Evolutionary conservation across 495 filamentous ascomycete species (phyloP).

Genomic region (Neurospora africana): DNA sequence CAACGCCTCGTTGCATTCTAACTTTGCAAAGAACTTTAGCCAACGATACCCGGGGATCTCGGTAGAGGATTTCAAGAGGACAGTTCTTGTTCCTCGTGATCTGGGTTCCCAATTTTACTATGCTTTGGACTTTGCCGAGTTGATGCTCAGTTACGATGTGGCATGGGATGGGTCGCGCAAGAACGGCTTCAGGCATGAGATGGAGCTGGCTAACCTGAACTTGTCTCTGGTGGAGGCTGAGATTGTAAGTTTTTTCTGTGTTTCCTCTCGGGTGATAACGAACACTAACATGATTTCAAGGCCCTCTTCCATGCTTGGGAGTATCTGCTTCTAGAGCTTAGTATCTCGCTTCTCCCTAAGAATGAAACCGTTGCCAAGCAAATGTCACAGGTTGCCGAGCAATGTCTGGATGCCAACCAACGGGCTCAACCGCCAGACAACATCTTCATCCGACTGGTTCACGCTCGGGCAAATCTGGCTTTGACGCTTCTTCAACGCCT

Average conservation of each 20-base stretch:
- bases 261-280: not conserved
- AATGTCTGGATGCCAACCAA: conserved; percentile 63
- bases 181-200: conserved; percentile 67
- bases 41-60: conserved; percentile 59
- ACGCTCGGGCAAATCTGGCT: conserved; percentile 62
- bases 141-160: conserved; percentile 62
- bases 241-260: conserved; percentile 48
- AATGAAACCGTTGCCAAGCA: conserved; percentile 52
- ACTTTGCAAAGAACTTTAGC: conserved; percentile 76
- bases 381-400: conserved; percentile 53
- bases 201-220: conserved; percentile 79
- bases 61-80: conserved; percentile 66
- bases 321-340: conserved; percentile 75
- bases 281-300: conserved; percentile 34
- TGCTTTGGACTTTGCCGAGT: conserved; percentile 58
- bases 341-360: conserved; percentile 49
- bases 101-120: conserved; percentile 76
- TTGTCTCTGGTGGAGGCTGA: conserved; percentile 85
- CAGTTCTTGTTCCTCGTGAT: conserved; percentile 46
- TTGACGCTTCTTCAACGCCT: conserved; percentile 68
- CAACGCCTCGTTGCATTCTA: conserved; percentile 74
- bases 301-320: conserved; percentile 82
- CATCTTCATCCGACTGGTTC: conserved; percentile 61
- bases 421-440: conserved; percentile 53
- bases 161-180: conserved; percentile 58